phyloP scores from a whole-genome alignment of 306 rosid species.

The Corylus americana region DNA sequence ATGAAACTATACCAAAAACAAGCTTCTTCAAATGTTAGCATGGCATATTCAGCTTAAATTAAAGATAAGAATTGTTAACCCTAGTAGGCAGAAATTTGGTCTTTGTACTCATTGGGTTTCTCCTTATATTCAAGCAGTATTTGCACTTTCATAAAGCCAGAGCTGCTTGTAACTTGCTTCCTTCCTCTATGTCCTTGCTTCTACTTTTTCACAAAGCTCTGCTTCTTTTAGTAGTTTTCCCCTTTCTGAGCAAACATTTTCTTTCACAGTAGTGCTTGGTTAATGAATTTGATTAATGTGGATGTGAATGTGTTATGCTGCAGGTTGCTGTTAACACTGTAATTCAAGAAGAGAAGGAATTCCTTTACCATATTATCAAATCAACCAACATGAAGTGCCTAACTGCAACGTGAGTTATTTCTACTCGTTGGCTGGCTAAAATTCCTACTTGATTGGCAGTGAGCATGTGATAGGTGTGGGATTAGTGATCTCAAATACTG shows the following conservation, averaged over 20 bases:
- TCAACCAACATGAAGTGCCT: constrained; percentile 93
- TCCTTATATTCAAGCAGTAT: background rate
- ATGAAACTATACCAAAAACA: background rate
- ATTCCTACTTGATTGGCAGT: background rate
- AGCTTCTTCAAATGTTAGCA: background rate
- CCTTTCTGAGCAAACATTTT: background rate
- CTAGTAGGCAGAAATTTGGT: background rate
- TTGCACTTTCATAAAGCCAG: background rate
- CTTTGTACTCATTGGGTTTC: background rate
- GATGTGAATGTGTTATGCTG: background rate
- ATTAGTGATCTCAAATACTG: background rate
- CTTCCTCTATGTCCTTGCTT: background rate
- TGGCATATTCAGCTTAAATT: background rate
- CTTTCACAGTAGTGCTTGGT: constrained; percentile 5
- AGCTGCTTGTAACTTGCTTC: background rate
- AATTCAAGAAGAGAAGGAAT: constrained; percentile 78
- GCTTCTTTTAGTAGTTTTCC: constrained; percentile 4
- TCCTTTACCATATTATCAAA: constrained; percentile 72
- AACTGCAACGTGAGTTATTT: constrained; percentile 68
- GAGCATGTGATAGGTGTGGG: background rate
- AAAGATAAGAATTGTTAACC: background rate
- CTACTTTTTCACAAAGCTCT: background rate
- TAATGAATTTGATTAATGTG: constrained; percentile 11
- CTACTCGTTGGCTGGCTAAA: background rate
- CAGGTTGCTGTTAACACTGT: constrained; percentile 90